Percentiles rank a stretch among this genome's conserved stretches.
phyloP scores from a whole-genome alignment of 202 grass and related monocot genomes.

The Digitaria exilis region DNA sequence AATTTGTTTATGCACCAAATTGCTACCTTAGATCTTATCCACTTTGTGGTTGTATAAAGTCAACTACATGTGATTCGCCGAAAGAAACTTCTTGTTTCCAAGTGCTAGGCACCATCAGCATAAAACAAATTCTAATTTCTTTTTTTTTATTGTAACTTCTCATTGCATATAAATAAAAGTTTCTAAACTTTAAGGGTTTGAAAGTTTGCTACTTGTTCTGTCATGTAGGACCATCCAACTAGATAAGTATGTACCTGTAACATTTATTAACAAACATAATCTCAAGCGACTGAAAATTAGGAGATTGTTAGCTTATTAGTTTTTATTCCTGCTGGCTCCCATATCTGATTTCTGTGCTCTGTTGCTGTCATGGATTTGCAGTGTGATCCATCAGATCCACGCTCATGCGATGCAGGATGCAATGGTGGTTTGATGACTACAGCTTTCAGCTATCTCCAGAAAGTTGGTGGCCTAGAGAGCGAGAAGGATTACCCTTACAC shows the following conservation, averaged over 20 bases:
- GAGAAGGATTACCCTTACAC: slow-evolving; percentile 86
- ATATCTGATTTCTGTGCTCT: slow-evolving; percentile 10
- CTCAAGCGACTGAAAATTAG: background rate
- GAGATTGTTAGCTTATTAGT: background rate
- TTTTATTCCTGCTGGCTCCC: background rate
- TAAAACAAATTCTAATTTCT: background rate
- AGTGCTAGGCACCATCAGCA: background rate
- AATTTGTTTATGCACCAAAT: background rate
- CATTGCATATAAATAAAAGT: background rate
- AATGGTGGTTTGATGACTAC: slow-evolving; percentile 95
- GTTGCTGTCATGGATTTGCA: slow-evolving; percentile 33
- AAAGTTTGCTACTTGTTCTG: background rate
- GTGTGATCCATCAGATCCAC: slow-evolving; percentile 74
- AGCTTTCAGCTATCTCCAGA: slow-evolving; percentile 75
- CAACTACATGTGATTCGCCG: background rate
- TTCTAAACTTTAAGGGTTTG: background rate
- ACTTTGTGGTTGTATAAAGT: background rate
- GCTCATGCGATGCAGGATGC: slow-evolving; percentile 76
- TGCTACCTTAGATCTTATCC: background rate
- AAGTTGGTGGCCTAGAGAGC: slow-evolving; percentile 68
- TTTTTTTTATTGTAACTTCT: background rate
- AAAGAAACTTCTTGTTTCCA: background rate
- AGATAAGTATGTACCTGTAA: background rate
- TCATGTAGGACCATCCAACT: background rate
- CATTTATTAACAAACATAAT: background rate